These are phyloP conservation scores for Fusarium robinianum DNA, from an alignment of 2,329 filamentous ascomycete genomes.

Conservation along the genomic window DNA sequence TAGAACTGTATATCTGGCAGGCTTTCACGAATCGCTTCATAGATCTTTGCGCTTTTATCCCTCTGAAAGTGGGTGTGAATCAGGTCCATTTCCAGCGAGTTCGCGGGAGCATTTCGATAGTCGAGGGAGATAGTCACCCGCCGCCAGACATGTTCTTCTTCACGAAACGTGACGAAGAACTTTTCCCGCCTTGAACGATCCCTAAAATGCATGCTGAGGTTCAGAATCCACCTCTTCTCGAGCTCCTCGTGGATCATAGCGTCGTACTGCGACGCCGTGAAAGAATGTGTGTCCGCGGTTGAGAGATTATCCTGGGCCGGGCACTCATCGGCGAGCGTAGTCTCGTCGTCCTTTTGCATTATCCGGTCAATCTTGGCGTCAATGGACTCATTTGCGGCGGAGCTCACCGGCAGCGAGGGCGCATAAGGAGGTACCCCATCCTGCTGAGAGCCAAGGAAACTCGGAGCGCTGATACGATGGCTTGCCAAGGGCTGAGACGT, in stretches of 20 bases:
- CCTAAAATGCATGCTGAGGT: conserved; percentile 97
- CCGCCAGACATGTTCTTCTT: conserved; percentile 77
- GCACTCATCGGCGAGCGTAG: conserved; percentile 27
- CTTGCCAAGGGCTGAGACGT: conserved; percentile 29
- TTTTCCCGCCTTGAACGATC: conserved; percentile 93
- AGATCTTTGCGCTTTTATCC: conserved; percentile 91
- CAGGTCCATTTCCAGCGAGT: conserved; percentile 85
- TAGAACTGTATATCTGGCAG: conserved; percentile 95
- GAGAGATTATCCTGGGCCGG: conserved; percentile 40
- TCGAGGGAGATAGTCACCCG: conserved; percentile 92
- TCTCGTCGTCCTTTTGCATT: conserved; percentile 27
- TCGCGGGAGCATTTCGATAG: conserved; percentile 77
- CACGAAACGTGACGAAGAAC: conserved; percentile 94
- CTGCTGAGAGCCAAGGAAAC: conserved; percentile 43
- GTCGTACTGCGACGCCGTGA: conserved; percentile 61
- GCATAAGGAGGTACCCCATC: conserved; percentile 25
- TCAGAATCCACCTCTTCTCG: conserved; percentile 90
- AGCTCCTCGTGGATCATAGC: conserved; percentile 76
- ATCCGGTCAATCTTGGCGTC: conserved; percentile 10
- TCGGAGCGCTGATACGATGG: conserved; percentile 55
- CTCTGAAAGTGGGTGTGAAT: conserved; percentile 78
- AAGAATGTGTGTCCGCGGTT: conserved; percentile 50
- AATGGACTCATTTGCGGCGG: conserved; percentile 16
- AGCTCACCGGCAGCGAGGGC: conserved; percentile 22
- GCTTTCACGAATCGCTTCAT: conserved; percentile 91